phyloP scores from a whole-genome alignment of 1,139 yeast species.

The Pichia sorboxylosa region DNA sequence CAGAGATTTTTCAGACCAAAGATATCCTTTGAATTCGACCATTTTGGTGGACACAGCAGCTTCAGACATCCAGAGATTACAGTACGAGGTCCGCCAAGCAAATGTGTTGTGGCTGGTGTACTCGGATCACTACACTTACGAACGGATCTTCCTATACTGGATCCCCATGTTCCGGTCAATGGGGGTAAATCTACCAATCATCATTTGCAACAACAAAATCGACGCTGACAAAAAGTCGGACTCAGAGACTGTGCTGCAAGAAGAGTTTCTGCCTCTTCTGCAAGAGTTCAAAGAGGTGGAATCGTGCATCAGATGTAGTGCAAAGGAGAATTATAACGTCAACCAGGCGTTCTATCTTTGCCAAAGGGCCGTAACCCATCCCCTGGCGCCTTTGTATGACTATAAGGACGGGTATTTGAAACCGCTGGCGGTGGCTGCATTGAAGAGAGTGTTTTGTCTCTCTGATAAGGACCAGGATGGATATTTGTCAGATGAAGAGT shows the following conservation, averaged over 20 bases:
- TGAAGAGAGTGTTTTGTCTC: slow-evolving; percentile 69
- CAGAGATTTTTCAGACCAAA: slow-evolving; percentile 45
- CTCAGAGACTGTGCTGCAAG: slow-evolving; percentile 31
- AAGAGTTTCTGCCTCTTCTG: slow-evolving; percentile 76
- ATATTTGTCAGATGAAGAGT: slow-evolving; percentile 55
- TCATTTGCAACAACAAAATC: slow-evolving; percentile 75
- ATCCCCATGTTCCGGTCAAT: slow-evolving; percentile 82
- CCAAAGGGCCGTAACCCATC: slow-evolving; percentile 84
- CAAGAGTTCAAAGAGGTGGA: slow-evolving; percentile 91
- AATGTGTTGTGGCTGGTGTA: slow-evolving; percentile 90
- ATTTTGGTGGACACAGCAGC: slow-evolving; percentile 71
- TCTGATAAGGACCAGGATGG: slow-evolving; percentile 92
- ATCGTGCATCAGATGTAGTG: slow-evolving; percentile 80
- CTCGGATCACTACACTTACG: slow-evolving; percentile 89
- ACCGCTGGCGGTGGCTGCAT: slow-evolving; percentile 64
- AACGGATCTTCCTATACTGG: slow-evolving; percentile 85
- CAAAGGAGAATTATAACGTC: slow-evolving; percentile 69
- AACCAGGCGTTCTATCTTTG: slow-evolving; percentile 81
- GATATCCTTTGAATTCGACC: slow-evolving; percentile 56
- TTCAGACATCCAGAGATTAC: slow-evolving; percentile 48
- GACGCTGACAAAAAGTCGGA: slow-evolving; percentile 29
- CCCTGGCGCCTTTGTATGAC: slow-evolving; percentile 87
- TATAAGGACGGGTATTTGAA: slow-evolving; percentile 79
- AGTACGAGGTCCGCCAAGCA: slow-evolving; percentile 68
- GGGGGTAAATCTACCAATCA: slow-evolving; percentile 90